A percentile compares a stretch with the other conserved stretches of the same genome.
Evolutionary conservation across 495 filamentous ascomycete genomes (phyloP).

Genomic region (Daldinia loculata): DNA sequence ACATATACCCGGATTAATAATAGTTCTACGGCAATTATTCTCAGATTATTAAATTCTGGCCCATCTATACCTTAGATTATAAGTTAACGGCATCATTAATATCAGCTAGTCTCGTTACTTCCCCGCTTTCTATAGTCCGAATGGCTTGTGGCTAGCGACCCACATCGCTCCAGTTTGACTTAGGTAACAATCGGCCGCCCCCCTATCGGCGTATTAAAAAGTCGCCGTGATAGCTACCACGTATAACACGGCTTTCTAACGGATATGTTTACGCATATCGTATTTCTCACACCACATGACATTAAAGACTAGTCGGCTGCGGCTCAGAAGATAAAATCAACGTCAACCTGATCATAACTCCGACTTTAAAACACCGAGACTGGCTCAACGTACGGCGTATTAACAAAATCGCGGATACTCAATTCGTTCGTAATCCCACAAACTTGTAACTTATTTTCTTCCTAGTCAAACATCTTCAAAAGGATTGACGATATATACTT

Average conservation of each 20-base stretch:
- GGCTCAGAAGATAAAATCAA: background rate
- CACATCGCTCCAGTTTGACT: background rate
- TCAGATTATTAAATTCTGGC: background rate
- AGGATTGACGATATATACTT: too few species aligned
- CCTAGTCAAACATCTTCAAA: too few species aligned
- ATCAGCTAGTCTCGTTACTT: background rate
- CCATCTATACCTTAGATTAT: background rate
- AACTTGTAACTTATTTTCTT: too few species aligned
- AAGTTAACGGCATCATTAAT: background rate
- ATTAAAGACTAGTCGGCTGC: background rate
- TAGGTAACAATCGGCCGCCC: background rate
- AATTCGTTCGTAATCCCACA: background rate
- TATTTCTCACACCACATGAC: background rate
- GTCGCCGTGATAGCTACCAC: background rate
- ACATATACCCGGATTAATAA: conserved; percentile 26
- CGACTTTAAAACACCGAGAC: background rate
- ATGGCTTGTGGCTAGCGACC: background rate
- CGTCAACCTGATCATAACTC: background rate
- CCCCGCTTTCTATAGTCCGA: background rate
- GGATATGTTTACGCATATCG: background rate
- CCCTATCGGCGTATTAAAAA: background rate
- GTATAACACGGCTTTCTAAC: background rate
- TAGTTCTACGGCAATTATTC: background rate
- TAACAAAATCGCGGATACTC: background rate
- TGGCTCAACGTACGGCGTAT: background rate